Conservation (phyloP, 202 grass and related monocot species). For the Schoenoplectus tabernaemontani region DNA sequence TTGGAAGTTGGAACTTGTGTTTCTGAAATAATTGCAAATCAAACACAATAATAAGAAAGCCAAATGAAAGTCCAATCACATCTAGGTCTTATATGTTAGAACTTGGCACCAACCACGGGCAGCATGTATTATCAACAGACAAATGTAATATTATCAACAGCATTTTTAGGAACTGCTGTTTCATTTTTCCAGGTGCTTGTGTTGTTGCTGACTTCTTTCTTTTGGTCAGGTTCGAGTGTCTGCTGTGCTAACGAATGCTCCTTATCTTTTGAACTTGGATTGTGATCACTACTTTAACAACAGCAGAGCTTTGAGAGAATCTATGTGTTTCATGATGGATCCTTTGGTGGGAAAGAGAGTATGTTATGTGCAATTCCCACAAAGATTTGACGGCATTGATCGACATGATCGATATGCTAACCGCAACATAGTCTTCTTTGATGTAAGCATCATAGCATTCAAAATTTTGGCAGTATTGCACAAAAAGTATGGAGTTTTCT, state of each 20-base stretch:
- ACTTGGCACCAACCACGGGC: not conserved
- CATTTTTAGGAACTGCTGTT: not conserved
- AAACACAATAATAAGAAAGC: not conserved
- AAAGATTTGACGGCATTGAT: conserved; percentile 90
- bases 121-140: not conserved
- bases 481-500: not conserved
- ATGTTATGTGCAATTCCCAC: conserved; percentile 91
- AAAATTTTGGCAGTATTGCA: conserved; percentile 10
- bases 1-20: not conserved
- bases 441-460: conserved; percentile 50
- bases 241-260: conserved; percentile 80
- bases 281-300: conserved; percentile 99
- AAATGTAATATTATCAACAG: not conserved
- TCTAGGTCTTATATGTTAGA: not conserved
- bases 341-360: conserved; percentile 84
- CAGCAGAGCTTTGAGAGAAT: conserved; percentile 81
- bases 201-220: not conserved
- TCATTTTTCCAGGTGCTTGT: not conserved
- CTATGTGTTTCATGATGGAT: conserved; percentile 99
- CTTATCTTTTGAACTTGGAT: conserved; percentile 83
- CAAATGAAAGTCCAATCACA: not conserved
- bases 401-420: conserved; percentile 93
- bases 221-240: conserved; percentile 76
- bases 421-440: conserved; percentile 87
- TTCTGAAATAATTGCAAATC: conserved; percentile 7